A percentile compares a stretch with the other conserved stretches of the same genome.
phyloP scores from a whole-genome alignment of 371 early-diverging fungal species.

The Actinomucor elegans region DNA sequence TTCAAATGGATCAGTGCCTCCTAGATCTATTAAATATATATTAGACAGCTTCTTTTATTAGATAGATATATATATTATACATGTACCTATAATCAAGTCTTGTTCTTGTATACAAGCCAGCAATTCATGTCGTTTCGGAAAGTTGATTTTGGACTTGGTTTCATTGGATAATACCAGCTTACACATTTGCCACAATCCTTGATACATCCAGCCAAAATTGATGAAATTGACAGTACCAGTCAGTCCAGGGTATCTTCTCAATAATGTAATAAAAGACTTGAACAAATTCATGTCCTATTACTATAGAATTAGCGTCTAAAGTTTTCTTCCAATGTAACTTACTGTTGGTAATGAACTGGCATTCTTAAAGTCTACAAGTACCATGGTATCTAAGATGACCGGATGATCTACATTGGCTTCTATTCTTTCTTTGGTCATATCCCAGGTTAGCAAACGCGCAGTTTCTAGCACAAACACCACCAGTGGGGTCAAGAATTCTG shows the following conservation, averaged over 20 bases:
- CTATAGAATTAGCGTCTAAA: too few relatives aligned
- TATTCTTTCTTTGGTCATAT: conserved; percentile 24
- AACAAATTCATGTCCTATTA: conserved; percentile 32
- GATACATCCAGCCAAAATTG: conserved; percentile 53
- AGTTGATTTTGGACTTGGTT: conserved; percentile 41
- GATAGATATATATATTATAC: too few relatives aligned
- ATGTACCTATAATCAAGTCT: conserved; percentile 31
- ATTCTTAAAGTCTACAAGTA: conserved; percentile 42
- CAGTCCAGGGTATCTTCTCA: conserved; percentile 40
- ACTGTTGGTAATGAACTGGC: conserved; percentile 38
- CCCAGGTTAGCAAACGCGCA: conserved; percentile 23
- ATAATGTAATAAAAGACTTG: conserved; percentile 29
- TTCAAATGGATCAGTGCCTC: conserved; percentile 20
- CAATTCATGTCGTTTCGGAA: conserved; percentile 33
- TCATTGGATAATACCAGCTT: conserved; percentile 43
- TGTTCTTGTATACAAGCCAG: conserved; percentile 17
- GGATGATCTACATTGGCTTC: conserved; percentile 13
- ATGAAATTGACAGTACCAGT: conserved; percentile 40
- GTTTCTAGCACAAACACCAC: conserved; percentile 44
- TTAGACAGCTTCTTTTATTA: too few relatives aligned
- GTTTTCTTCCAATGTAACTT: not conserved
- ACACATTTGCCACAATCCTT: conserved; percentile 52
- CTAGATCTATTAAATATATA: conserved; percentile 16
- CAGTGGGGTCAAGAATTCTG: conserved; percentile 31
- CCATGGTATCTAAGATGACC: conserved; percentile 27